Evolutionary conservation across 2,329 filamentous ascomycete genomes (phyloP).

Genomic region (Scedosporium minutisporum): DNA sequence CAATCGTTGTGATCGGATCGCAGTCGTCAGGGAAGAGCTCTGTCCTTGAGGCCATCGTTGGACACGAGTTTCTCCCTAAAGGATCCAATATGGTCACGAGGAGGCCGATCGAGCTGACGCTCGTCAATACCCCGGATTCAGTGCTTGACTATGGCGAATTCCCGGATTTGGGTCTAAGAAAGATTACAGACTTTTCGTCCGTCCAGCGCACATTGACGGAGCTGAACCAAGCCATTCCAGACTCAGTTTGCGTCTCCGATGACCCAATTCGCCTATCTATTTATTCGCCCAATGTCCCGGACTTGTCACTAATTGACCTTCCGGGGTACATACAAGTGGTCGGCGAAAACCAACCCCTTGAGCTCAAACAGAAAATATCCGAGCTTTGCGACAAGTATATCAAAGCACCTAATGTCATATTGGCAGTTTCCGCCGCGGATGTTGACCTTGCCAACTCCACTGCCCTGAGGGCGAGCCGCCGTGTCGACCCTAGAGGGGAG

Average conservation of each 20-base stretch:
- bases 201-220: slow-evolving; percentile 93
- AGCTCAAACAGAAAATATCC: slow-evolving; percentile 90
- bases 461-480: slow-evolving; percentile 75
- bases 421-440: slow-evolving; percentile 94
- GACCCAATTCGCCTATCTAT: slow-evolving; percentile 95
- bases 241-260: slow-evolving; percentile 85
- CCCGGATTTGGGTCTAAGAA: slow-evolving; percentile 78
- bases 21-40: slow-evolving; percentile 98
- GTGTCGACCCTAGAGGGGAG: slow-evolving; percentile 89
- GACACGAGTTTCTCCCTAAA: slow-evolving; percentile 94
- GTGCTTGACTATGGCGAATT: slow-evolving; percentile 92
- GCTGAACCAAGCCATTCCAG: slow-evolving; percentile 85
- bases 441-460: slow-evolving; percentile 96
- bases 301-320: slow-evolving; percentile 89
- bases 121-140: slow-evolving; percentile 87
- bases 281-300: slow-evolving; percentile 89
- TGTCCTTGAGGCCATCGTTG: slow-evolving; percentile 91
- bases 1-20: slow-evolving; percentile 98
- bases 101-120: slow-evolving; percentile 86
- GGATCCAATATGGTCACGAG: slow-evolving; percentile 98
- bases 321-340: slow-evolving; percentile 97
- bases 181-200: slow-evolving; percentile 81
- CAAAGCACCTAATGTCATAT: slow-evolving; percentile 86
- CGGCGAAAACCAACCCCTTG: slow-evolving; percentile 77
- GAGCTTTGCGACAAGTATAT: slow-evolving; percentile 99